phyloP scores from a whole-genome alignment of 805 yeast species.

The Starmerella cellae region DNA sequence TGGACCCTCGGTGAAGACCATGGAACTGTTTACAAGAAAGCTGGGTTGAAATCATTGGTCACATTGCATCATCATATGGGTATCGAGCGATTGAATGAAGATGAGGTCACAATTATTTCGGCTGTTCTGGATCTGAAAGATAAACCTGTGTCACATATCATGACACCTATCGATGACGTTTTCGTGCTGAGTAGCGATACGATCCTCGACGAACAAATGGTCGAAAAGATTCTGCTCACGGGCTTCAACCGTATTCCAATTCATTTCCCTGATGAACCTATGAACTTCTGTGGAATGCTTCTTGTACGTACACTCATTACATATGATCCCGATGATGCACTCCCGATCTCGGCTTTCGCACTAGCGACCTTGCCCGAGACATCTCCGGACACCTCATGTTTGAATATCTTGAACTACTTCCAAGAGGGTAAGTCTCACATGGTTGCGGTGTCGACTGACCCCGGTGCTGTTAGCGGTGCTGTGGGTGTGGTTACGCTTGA shows the following conservation, averaged over 20 bases:
- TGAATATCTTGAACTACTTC: constrained; percentile 86
- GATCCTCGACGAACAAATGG: constrained; percentile 66
- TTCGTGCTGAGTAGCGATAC: constrained; percentile 78
- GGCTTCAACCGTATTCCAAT: constrained; percentile 94
- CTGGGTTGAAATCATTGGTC: constrained; percentile 85
- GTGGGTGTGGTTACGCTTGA: constrained; percentile 85
- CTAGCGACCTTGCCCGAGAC: constrained; percentile 95
- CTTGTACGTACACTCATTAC: constrained; percentile 83
- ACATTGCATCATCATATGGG: constrained; percentile 91
- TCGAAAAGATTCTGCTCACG: constrained; percentile 80
- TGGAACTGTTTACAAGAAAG: constrained; percentile 84
- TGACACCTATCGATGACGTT: constrained; percentile 89
- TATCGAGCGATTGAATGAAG: constrained; percentile 80
- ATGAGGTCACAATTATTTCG: constrained; percentile 88
- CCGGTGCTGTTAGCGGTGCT: constrained; percentile 74
- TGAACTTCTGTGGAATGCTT: constrained; percentile 88
- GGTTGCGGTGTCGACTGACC: constrained; percentile 79
- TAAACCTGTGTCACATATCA: constrained; percentile 69
- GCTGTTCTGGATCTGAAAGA: constrained; percentile 91
- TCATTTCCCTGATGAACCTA: constrained; percentile 76
- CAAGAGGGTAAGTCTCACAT: constrained; percentile 97
- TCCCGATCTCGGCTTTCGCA: constrained; percentile 87
- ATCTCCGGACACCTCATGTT: constrained; percentile 76
- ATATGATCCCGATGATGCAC: constrained; percentile 91
- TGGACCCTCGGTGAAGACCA: constrained; percentile 84